These are phyloP conservation scores for Mayamaea pseudoterrestris DNA, from an alignment of 108 stramenopile species.

Conservation along the genomic window DNA sequence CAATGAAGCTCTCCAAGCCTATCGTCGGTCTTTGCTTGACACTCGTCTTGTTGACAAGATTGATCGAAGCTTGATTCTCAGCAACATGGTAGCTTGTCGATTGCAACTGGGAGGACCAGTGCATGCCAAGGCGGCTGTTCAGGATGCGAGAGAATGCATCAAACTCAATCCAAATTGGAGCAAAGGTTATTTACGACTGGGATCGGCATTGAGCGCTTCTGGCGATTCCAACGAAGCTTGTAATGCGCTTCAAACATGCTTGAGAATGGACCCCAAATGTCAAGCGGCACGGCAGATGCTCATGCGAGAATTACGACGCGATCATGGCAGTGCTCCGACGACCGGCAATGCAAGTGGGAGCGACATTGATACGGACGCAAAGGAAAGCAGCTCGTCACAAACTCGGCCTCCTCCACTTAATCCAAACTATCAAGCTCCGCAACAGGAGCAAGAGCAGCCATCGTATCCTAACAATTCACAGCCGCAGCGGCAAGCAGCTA, in stretches of 20 bases:
- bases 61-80: constrained; percentile 37
- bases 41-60: too few relatives aligned
- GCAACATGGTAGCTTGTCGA: constrained; percentile 58
- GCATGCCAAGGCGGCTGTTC: constrained; percentile 39
- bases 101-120: constrained; percentile 53
- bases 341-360: not conserved
- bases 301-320: constrained; percentile 40
- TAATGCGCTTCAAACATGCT: constrained; percentile 49
- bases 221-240: constrained; percentile 76
- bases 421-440: constrained; percentile 4
- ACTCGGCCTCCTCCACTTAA: not conserved
- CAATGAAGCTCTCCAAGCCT: constrained; percentile 13
- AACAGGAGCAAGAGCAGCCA: constrained; percentile 5
- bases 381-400: not conserved
- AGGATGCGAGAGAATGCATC: constrained; percentile 57
- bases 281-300: constrained; percentile 57
- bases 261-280: constrained; percentile 51
- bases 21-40: constrained; percentile 13
- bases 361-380: not conserved
- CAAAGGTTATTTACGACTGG: constrained; percentile 69
- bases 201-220: constrained; percentile 64
- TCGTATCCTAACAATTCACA: not conserved
- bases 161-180: constrained; percentile 59
- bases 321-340: constrained; percentile 2
- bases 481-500: not conserved